Conservation (phyloP, 176 grass and related monocot genomes). For the Saccharum spontaneum region DNA sequence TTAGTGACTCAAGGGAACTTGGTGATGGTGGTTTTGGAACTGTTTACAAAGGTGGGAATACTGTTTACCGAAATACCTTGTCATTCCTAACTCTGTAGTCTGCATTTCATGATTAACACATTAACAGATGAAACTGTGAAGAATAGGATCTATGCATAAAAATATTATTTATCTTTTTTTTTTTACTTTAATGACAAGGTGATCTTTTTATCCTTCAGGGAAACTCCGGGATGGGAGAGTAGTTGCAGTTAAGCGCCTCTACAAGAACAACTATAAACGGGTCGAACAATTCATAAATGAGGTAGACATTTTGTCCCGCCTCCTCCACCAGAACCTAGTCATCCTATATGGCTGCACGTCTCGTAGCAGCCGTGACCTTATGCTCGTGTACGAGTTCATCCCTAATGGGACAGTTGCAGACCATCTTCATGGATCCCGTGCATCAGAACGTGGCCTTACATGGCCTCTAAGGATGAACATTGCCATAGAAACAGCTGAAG, state of each 20-base stretch:
- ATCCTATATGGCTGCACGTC: slow-evolving; percentile 82
- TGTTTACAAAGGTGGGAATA: slow-evolving; percentile 72
- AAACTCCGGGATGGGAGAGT: slow-evolving; percentile 67
- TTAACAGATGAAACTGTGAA: not conserved
- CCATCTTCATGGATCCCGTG: slow-evolving; percentile 68
- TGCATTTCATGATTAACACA: not conserved
- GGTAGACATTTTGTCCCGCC: slow-evolving; percentile 69
- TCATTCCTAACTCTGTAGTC: not conserved
- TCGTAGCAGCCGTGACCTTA: slow-evolving; percentile 63
- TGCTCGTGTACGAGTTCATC: slow-evolving; percentile 83
- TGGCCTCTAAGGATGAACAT: slow-evolving; percentile 77
- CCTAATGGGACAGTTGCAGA: slow-evolving; percentile 89
- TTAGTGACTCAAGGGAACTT: slow-evolving; percentile 67
- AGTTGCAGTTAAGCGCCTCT: slow-evolving; percentile 86
- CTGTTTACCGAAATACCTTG: not conserved
- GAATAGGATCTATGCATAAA: not conserved
- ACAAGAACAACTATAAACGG: slow-evolving; percentile 67
- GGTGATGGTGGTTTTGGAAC: slow-evolving; percentile 89
- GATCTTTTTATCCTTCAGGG: slow-evolving; percentile 37
- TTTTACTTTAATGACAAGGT: not conserved
- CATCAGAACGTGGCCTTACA: slow-evolving; percentile 41
- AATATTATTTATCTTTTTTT: not conserved
- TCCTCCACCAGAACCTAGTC: slow-evolving; percentile 79
- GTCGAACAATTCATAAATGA: slow-evolving; percentile 87
- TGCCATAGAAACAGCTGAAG: slow-evolving; percentile 80